Evolutionary conservation across 2,329 filamentous ascomycete genomes (phyloP), one percentile per base, ranked within the genome.

Genomic region (Fusarium siculi): DNA sequence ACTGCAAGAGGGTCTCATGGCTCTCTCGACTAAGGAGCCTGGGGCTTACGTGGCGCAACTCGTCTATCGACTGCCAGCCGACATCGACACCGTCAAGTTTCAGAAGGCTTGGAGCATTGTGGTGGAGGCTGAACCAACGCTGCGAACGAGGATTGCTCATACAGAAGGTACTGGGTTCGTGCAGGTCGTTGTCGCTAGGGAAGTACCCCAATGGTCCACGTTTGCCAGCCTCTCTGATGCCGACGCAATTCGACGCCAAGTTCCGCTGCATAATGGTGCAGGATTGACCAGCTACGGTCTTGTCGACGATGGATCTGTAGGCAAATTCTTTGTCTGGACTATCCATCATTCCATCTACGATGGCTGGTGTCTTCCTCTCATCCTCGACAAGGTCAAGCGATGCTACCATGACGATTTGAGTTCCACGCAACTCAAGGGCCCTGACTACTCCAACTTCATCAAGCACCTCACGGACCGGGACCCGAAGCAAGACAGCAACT

Each of bases 341-440:
- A 67, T 76, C 5, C 78, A 80, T 16, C 78, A 80, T 46, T 64
- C 77, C 1, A 23, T 79, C 1, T 80, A 80, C 8, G 78, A 80
- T 19, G 78, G 78, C 12, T 79, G 76, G 75, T 77, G 69, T 59
- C 28, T 77, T 19, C 74, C 74, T 43, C 42, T 77, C 8, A 63
- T 77, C 4, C 59, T 77, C 1, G 64, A 77, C 21, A 76, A 69
- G 42, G 52, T 77, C 25, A 74, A 75, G 19, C 50, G 34, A 56
- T 72, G 66, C 42, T 77, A 77, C 42, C 14, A 64, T 1, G 43
- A 58, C 28, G 8, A 16, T 15, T 14, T 28, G 3, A 39, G 2
- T 28, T 4, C 12, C 1, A 4, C 16, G 4, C 39, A 54, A 14
- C 2, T 61, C 11, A 74, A 50, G 7, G 61, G 70, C 2, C 66